Percentiles rank a stretch among this genome's conserved stretches.
Conservation (phyloP, 306 rosid species). For the Quillaja saponaria region DNA sequence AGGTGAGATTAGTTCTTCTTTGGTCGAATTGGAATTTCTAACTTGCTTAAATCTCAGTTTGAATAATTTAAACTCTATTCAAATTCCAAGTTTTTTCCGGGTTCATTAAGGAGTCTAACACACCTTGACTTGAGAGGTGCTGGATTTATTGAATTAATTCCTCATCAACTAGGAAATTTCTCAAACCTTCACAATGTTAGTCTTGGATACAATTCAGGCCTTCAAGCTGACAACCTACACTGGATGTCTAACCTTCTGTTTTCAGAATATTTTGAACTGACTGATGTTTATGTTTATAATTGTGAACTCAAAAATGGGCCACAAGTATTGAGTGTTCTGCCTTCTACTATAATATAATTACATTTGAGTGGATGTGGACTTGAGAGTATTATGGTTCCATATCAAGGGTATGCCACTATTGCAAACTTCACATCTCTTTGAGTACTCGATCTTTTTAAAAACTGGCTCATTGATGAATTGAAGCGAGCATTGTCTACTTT, state of each 20-base stretch:
- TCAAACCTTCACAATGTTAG: conserved; percentile 29
- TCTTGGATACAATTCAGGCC: conserved; percentile 16
- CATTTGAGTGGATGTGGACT: conserved; percentile 31
- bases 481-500: conserved; percentile 23
- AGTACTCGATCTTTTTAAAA: conserved; percentile 33
- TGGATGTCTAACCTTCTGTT: conserved; percentile 33
- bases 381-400: background rate
- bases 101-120: conserved; percentile 29
- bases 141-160: conserved; percentile 33
- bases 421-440: conserved; percentile 30
- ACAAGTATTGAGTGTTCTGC: conserved; percentile 20
- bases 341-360: conserved; percentile 30
- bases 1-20: conserved; percentile 33
- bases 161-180: conserved; percentile 39
- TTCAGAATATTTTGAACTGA: conserved; percentile 28
- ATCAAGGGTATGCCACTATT: background rate
- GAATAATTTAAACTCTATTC: conserved; percentile 20
- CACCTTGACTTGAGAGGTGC: conserved; percentile 31
- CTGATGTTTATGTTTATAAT: conserved; percentile 15
- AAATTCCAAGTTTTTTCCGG: conserved; percentile 35
- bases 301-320: conserved; percentile 27
- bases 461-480: conserved; percentile 21
- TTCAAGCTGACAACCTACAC: conserved; percentile 25
- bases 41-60: conserved; percentile 31
- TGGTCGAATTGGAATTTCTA: conserved; percentile 34